Evolutionary conservation across 306 rosid genomes (phyloP), one percentile per base, ranked within the genome.

Genomic region (Glycyrrhiza uralensis): DNA sequence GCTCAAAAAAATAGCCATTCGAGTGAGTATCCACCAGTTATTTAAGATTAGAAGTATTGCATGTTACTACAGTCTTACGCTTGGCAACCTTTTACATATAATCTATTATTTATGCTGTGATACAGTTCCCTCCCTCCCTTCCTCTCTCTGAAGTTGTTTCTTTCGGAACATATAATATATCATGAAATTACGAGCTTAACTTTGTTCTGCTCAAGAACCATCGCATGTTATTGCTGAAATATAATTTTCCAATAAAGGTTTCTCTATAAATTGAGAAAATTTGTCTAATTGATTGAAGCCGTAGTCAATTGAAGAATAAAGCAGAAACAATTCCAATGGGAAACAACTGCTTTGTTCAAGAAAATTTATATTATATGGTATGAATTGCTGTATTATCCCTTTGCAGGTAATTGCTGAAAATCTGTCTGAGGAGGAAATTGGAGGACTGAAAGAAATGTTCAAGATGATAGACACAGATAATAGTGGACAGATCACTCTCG

Each of bases 361-460:
- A 63, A 63, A 71, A 63, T 11, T 57, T 36, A 18, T 66, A 52
- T 66, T 55, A 60, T 26, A n/a, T 11, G 58, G 56, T 76, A 38
- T 83, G 89, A 66, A 82, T 64, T 72, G 44, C 23, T 64, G 50
- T 50, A 47, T 66, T 46, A 10, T 69, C 61, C 55, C 46, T 81
- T 73, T 66, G 69, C 80, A 91, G 99, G 87, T 94, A 50, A 94
- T 94, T 69, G 97, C 99, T 28, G 99, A 94, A 81, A 89, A 62
- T 61, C 75, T 94, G 30, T 91, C 97, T 3, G 99, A 89, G 79
- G 99, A 94, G 74, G 99, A 94, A 88, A 94, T 94, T 42, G 99
- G 81, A 7, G 99, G 99, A 41, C 73, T 94, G 74, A 94, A 81
- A 77, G 96, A 89, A 80, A 94, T 94, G 99, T 94, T 94, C 86